A percentile compares a stretch with the other conserved stretches of the same genome.
phyloP scores from a whole-genome alignment of 2,329 filamentous ascomycete species.

The Aureobasidium pullulans region DNA sequence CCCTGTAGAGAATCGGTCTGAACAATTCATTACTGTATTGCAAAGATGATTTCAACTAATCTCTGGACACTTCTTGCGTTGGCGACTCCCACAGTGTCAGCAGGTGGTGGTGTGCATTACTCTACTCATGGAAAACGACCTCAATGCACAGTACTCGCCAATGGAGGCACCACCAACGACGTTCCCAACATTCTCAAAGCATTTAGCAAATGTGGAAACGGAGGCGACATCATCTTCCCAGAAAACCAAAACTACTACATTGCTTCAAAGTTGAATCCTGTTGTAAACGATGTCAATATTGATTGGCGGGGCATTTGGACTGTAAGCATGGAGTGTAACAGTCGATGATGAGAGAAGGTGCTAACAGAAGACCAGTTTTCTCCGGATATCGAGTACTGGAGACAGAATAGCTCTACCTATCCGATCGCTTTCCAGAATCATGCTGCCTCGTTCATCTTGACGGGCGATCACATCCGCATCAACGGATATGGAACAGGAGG shows the following conservation, averaged over 20 bases:
- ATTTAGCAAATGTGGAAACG: conserved; percentile 33
- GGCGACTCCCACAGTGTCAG: background rate
- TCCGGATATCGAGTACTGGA: conserved; percentile 48
- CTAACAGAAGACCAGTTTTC: conserved; percentile 32
- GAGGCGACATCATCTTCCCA: conserved; percentile 44
- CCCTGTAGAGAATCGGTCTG: no score
- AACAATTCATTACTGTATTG: background rate
- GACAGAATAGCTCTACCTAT: conserved; percentile 38
- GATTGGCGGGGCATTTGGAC: conserved; percentile 49
- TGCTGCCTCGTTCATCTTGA: conserved; percentile 45
- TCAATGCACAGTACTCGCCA: conserved; percentile 34
- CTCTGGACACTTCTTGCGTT: background rate
- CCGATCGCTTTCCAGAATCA: conserved; percentile 50
- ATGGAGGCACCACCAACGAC: conserved; percentile 32
- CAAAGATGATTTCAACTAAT: background rate
- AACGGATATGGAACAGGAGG: conserved; percentile 47
- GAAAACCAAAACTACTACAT: conserved; percentile 46
- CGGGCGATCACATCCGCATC: conserved; percentile 44
- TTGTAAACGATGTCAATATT: conserved; percentile 42
- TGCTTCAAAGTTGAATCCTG: conserved; percentile 41
- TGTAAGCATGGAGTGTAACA: conserved; percentile 22
- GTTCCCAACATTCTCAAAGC: conserved; percentile 36
- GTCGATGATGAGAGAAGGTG: background rate
- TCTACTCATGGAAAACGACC: background rate
- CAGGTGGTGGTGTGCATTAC: conserved; percentile 2